Evolutionary conservation across 805 yeast species (phyloP).

Genomic region (Saccharomyces mikatae): DNA sequence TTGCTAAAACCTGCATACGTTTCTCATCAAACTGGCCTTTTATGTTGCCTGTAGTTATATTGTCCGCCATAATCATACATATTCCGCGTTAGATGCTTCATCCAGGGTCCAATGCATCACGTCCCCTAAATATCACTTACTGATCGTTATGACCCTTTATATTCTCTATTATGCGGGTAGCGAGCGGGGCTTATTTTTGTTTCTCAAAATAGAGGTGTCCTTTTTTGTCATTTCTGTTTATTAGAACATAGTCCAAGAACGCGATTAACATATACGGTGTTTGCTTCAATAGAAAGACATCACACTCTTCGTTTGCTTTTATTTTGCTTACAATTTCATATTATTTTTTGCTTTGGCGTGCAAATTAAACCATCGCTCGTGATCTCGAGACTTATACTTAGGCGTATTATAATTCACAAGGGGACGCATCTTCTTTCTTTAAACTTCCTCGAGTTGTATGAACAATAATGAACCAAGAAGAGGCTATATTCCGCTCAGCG

Average conservation of each 20-base stretch:
- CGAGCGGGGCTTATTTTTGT: neutral
- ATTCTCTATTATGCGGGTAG: neutral
- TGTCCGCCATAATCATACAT: neutral
- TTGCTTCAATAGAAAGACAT: neutral
- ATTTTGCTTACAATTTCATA: neutral
- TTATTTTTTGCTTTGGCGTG: neutral
- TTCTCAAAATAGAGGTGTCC: neutral
- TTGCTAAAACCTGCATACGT: neutral
- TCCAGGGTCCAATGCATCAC: neutral
- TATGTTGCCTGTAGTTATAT: neutral
- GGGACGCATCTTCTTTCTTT: neutral
- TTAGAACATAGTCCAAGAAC: neutral
- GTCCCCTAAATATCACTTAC: neutral
- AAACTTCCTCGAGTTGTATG: neutral
- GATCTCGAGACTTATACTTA: neutral
- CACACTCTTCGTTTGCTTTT: neutral
- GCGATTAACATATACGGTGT: neutral
- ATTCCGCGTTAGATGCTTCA: neutral
- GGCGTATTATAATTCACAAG: neutral
- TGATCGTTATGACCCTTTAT: neutral
- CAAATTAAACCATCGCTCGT: neutral
- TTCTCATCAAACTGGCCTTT: neutral
- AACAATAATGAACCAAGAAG: slow-evolving; percentile 18
- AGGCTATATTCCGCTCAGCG: slow-evolving; percentile 62
- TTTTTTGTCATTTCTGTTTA: neutral